These are phyloP conservation scores for Curvularia sp. DNA, from an alignment of 2,329 filamentous ascomycete species.

Conservation along the genomic window DNA sequence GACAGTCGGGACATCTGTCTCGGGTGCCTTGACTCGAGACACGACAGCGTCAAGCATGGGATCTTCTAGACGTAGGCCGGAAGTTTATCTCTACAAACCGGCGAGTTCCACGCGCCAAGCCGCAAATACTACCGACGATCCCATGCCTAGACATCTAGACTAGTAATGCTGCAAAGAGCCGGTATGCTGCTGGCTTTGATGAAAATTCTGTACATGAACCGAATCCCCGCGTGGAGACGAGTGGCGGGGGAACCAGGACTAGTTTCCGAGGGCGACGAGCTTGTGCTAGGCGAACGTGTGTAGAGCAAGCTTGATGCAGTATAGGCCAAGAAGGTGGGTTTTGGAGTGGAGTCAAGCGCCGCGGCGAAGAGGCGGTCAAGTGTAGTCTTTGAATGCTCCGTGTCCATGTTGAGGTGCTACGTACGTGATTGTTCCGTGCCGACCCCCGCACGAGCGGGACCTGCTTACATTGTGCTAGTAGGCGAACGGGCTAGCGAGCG, in stretches of 20 bases:
- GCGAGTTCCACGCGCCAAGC: background rate
- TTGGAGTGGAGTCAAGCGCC: background rate
- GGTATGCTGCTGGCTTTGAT: background rate
- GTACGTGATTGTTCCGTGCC: constrained; percentile 8
- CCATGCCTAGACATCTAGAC: background rate
- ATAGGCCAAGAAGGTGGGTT: background rate
- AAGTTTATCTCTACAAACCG: background rate
- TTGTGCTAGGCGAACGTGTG: background rate
- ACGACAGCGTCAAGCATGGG: background rate
- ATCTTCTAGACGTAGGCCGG: background rate
- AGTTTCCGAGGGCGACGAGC: background rate
- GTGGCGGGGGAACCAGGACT: constrained; percentile 1
- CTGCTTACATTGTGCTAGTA: constrained; percentile 3
- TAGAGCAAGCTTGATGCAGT: background rate
- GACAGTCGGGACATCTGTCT: background rate
- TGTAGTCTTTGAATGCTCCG: constrained; percentile 1
- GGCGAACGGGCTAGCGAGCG: constrained; percentile 3
- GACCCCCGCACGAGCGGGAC: constrained; percentile 11
- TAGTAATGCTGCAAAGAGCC: background rate
- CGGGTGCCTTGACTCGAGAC: background rate
- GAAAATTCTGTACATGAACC: constrained; percentile 2
- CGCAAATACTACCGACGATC: background rate
- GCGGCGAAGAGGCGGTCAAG: constrained; percentile 14
- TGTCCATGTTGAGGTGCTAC: constrained; percentile 17
- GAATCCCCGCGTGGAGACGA: constrained; percentile 1